A percentile compares a stretch with the other conserved stretches of the same genome.
Conservation (phyloP, 305 asterid genomes). For the Coffea humblotiana region DNA sequence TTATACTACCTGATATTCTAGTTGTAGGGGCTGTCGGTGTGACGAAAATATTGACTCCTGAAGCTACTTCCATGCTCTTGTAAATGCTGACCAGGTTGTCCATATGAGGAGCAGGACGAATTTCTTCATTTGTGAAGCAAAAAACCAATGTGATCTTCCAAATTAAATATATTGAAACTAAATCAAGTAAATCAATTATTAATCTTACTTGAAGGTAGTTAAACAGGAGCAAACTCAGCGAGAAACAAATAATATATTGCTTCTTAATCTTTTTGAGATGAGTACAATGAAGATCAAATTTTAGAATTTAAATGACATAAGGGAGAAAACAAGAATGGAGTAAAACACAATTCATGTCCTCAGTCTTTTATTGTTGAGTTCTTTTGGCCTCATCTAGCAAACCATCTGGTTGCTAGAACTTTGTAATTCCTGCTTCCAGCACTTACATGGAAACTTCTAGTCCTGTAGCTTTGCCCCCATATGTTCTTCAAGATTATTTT, state of each 20-base stretch:
- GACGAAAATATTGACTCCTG: constrained; percentile 60
- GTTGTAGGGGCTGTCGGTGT: constrained; percentile 54
- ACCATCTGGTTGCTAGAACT: background rate
- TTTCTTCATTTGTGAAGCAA: constrained; percentile 38
- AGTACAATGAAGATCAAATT: background rate
- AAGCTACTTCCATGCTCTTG: constrained; percentile 88
- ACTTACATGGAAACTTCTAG: background rate
- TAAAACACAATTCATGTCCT: background rate
- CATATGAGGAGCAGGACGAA: constrained; percentile 95
- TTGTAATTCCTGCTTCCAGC: background rate
- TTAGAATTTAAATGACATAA: background rate
- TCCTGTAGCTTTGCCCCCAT: background rate
- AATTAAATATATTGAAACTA: background rate
- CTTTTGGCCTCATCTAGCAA: background rate
- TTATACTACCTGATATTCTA: constrained; percentile 50
- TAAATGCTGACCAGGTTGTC: constrained; percentile 85
- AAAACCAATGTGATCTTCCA: background rate
- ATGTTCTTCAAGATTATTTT: background rate
- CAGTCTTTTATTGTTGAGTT: no score
- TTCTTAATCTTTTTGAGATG: background rate
- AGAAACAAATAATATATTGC: background rate
- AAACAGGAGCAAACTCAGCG: background rate
- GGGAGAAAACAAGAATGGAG: background rate
- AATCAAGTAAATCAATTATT: no score
- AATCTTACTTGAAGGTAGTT: background rate